These are phyloP conservation scores for Saccharomycopsis lassenensis DNA, from an alignment of 805 yeast species.

Conservation along the genomic window DNA sequence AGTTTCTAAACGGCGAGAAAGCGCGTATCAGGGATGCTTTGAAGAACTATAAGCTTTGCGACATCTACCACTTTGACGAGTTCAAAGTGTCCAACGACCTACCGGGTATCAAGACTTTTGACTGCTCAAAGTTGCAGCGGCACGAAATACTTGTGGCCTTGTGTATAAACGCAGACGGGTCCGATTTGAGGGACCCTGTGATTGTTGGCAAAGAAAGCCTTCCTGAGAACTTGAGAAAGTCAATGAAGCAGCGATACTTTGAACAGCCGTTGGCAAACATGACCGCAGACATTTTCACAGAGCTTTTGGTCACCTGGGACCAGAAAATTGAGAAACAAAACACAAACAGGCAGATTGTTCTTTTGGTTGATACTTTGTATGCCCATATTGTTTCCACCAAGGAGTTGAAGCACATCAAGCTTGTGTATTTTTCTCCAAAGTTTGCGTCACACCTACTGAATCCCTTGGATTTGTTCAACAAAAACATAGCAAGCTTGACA, in stretches of 20 bases:
- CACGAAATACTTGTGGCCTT: constrained; percentile 22
- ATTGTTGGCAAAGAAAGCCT: constrained; percentile 20
- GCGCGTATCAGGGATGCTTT: constrained; percentile 20
- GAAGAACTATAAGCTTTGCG: constrained; percentile 18
- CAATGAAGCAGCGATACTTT: too few species aligned
- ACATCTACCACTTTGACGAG: constrained; percentile 30
- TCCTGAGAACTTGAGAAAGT: too few species aligned
- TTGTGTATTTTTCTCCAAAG: constrained; percentile 24
- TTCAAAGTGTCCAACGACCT: constrained; percentile 21
- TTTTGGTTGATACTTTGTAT: constrained; percentile 27
- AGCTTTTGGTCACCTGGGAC: constrained; percentile 18
- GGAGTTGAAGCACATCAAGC: constrained; percentile 21
- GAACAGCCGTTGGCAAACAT: constrained; percentile 17
- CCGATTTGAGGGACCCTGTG: constrained; percentile 22
- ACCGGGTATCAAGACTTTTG: constrained; percentile 12
- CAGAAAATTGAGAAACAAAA: constrained; percentile 5
- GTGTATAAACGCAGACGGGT: constrained; percentile 24
- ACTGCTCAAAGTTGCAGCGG: background rate
- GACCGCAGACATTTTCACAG: constrained; percentile 21
- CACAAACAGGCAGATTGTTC: constrained; percentile 20
- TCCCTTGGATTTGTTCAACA: constrained; percentile 13
- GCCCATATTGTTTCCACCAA: constrained; percentile 28
- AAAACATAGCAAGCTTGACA: constrained; percentile 14
- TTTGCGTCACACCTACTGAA: constrained; percentile 13
- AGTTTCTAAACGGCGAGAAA: constrained; percentile 21